Evolutionary conservation across 129 eudicot genomes (phyloP), one percentile per base, ranked within the genome.

Genomic region (Flaveria robusta): DNA sequence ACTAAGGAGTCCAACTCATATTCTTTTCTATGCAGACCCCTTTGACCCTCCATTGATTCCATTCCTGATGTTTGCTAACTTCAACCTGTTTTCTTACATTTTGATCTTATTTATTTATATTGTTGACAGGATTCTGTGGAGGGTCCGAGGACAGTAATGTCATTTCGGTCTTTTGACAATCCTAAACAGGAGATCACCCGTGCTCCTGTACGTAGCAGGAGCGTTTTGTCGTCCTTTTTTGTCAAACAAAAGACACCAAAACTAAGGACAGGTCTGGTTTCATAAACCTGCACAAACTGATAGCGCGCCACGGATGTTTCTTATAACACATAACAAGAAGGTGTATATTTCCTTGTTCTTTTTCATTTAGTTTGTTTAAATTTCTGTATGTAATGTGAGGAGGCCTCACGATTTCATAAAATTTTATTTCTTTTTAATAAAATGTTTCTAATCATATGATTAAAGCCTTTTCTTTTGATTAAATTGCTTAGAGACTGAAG

Each of bases 211-310:
- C 98, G 99, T 9, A 88, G 90, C 82, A 95, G 85, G 84, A 89
- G 96, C 72, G 77, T 95, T 82, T 77, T 95, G 14, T 95, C 99
- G 10, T 83, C 94, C 20, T 89, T 95, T 70, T 95, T 95, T 77
- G 96, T 84, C 62, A 95, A 95, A 85, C 97, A 91, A 60, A 95
- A 89, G 90, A 78, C 87, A 43, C 74, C 80, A 47, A 91, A 91
- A 84, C 51, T 89, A 73, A 87, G 83, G 83, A 82, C 86, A 2
- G 75, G 86, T 15, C 74, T 84, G 3, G 88, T 87, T 68, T 79
- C 88, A n/a, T 87, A 76, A 86, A 59, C 66, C 18, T 20, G 15
- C 23, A 3, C 5, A 22, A 56, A 23, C 63, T 27, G 31, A 22
- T 10, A 3, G 4, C 64, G 5, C 14, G 14, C 15, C 64, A 3